Conservation (phyloP, 1,284 basidiomycete species). For the Farysia itapuensis region DNA sequence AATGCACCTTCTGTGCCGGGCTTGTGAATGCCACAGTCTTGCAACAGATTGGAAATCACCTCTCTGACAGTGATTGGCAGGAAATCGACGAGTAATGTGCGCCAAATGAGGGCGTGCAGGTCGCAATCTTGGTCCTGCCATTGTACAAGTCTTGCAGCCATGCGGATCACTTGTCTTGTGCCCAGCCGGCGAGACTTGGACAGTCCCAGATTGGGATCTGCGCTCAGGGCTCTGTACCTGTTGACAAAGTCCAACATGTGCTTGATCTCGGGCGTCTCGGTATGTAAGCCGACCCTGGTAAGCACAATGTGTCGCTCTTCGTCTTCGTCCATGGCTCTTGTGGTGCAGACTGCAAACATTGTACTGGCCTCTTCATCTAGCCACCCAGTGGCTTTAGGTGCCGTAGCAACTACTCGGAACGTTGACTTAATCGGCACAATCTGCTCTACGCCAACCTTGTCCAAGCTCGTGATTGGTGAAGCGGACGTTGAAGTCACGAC, state of each 20-base stretch:
- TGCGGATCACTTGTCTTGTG: conserved; percentile 59
- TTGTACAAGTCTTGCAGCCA: conserved; percentile 51
- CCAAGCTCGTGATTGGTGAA: neutral
- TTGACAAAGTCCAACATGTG: conserved; percentile 51
- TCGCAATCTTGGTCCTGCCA: conserved; percentile 54
- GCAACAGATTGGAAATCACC: conserved; percentile 47
- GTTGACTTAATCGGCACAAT: conserved; percentile 37
- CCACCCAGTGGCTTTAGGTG: conserved; percentile 54
- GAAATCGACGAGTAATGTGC: conserved; percentile 59
- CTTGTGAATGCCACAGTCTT: conserved; percentile 45
- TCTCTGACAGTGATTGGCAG: conserved; percentile 57
- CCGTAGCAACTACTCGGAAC: conserved; percentile 59
- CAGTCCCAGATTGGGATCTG: conserved; percentile 50
- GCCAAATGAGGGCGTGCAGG: conserved; percentile 50
- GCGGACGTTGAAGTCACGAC: neutral
- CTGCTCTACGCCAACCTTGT: conserved; percentile 5
- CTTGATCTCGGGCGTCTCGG: conserved; percentile 26
- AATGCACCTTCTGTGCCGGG: conserved; percentile 51
- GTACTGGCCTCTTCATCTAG: conserved; percentile 59
- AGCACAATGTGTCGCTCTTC: conserved; percentile 56
- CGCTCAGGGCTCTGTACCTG: conserved; percentile 49
- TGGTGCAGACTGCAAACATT: conserved; percentile 54
- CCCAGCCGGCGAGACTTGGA: conserved; percentile 58
- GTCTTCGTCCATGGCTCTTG: conserved; percentile 56
- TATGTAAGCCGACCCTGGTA: conserved; percentile 14